Conservation (phyloP, 2,329 filamentous ascomycete genomes). For the Macrophomina tecta region DNA sequence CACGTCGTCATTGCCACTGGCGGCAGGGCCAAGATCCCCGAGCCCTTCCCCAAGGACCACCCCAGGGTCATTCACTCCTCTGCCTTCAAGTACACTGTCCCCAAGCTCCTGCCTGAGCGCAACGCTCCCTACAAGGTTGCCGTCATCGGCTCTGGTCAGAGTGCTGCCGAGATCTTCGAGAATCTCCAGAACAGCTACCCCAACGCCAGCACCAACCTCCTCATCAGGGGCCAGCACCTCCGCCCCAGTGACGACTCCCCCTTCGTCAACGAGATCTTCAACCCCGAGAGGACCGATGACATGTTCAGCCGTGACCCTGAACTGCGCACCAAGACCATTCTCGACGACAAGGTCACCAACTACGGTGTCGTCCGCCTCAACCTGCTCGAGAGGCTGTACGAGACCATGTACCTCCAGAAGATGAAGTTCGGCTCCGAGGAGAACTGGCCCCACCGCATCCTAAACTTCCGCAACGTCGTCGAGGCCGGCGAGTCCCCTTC, state of each 20-base stretch:
- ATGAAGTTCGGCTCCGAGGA: constrained; percentile 69
- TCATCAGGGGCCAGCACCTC: constrained; percentile 84
- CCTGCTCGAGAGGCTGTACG: constrained; percentile 87
- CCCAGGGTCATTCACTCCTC: constrained; percentile 86
- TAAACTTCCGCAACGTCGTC: constrained; percentile 70
- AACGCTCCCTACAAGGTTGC: constrained; percentile 73
- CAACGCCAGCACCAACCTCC: constrained; percentile 75
- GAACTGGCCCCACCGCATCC: constrained; percentile 82
- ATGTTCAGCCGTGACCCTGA: constrained; percentile 72
- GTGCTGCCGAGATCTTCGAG: constrained; percentile 93
- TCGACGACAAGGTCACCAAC: constrained; percentile 82
- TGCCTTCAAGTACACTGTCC: constrained; percentile 73
- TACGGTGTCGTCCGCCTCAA: constrained; percentile 93
- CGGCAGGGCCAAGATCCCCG: constrained; percentile 73
- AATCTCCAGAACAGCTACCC: constrained; percentile 84
- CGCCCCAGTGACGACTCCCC: constrained; percentile 94
- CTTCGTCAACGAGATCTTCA: constrained; percentile 97
- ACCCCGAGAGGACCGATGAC: constrained; percentile 80
- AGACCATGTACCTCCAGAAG: constrained; percentile 84
- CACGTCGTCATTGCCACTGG: constrained; percentile 75
- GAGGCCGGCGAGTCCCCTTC: constrained; percentile 60
- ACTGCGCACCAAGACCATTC: constrained; percentile 66
- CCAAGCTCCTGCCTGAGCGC: constrained; percentile 63
- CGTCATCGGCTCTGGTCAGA: constrained; percentile 88
- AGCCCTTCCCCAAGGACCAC: constrained; percentile 70